These are phyloP conservation scores for Acanthamoeba sp. DNA, from an alignment of 208 protist genomes.

Conservation along the genomic window DNA sequence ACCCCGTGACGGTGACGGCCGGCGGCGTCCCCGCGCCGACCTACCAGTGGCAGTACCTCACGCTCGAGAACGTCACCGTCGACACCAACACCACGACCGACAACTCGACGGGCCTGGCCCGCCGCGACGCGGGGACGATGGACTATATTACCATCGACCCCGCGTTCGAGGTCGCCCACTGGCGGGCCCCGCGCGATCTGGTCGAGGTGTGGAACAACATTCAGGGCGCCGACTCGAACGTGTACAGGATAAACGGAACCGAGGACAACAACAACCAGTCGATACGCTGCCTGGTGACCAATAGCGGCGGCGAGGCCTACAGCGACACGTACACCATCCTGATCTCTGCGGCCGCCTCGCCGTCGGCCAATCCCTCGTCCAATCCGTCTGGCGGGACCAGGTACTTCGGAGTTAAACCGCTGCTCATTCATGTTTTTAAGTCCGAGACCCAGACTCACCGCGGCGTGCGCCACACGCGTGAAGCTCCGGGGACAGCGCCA, in stretches of 20 bases:
- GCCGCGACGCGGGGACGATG: not conserved
- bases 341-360: not conserved
- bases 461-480: too few relatives aligned
- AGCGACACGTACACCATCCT: not conserved
- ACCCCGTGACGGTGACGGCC: not conserved
- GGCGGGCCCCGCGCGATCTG: too few relatives aligned
- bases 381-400: not conserved
- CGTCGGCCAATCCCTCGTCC: not conserved
- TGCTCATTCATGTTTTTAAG: too few relatives aligned
- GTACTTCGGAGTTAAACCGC: too few relatives aligned
- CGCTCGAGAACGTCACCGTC: not conserved
- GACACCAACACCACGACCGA: not conserved
- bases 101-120: not conserved
- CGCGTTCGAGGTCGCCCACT: not conserved
- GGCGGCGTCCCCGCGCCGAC: not conserved
- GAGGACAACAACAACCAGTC: not conserved
- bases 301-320: not conserved
- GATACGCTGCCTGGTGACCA: constrained; percentile 20
- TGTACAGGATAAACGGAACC: not conserved
- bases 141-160: not conserved
- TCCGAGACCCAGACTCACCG: not conserved
- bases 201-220: not conserved
- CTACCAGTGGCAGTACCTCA: constrained; percentile 24
- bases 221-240: not conserved
- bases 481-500: not conserved